Conservation (phyloP, 1,284 basidiomycete genomes). For the Naganishia sp. region DNA sequence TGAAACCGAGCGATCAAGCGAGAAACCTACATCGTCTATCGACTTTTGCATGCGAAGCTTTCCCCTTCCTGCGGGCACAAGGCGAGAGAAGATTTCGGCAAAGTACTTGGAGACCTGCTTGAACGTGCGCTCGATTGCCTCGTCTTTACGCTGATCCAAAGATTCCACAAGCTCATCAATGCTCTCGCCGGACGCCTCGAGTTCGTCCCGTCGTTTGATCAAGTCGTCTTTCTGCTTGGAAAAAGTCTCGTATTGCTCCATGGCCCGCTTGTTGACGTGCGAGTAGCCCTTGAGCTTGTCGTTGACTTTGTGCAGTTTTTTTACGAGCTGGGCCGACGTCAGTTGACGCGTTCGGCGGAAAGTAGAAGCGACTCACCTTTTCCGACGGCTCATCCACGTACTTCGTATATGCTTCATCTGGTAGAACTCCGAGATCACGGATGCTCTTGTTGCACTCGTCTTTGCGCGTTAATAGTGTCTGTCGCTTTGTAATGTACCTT, state of each 20-base stretch:
- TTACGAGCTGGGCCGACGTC: slow-evolving; percentile 66
- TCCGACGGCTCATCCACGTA: slow-evolving; percentile 79
- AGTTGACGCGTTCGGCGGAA: slow-evolving; percentile 2
- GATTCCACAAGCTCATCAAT: slow-evolving; percentile 94
- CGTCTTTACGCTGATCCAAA: slow-evolving; percentile 95
- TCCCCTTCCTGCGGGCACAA: slow-evolving; percentile 93
- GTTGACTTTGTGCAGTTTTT: slow-evolving; percentile 84
- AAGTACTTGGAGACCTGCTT: slow-evolving; percentile 97
- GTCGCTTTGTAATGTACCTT: slow-evolving; percentile 85
- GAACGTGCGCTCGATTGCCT: slow-evolving; percentile 96
- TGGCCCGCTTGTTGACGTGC: slow-evolving; percentile 99
- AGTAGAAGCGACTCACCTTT: slow-evolving; percentile 60
- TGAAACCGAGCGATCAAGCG: background rate
- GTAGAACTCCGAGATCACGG: slow-evolving; percentile 91
- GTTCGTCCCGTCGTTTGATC: slow-evolving; percentile 78
- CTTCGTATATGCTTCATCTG: slow-evolving; percentile 96
- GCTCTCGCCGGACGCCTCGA: slow-evolving; percentile 82
- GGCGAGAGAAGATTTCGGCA: slow-evolving; percentile 92
- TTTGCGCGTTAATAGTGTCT: slow-evolving; percentile 77
- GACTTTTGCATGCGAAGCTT: slow-evolving; percentile 86
- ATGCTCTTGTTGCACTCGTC: slow-evolving; percentile 94
- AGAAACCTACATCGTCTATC: slow-evolving; percentile 70
- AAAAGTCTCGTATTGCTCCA: slow-evolving; percentile 97
- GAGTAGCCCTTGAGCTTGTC: slow-evolving; percentile 93
- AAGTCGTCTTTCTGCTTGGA: slow-evolving; percentile 95